Evolutionary conservation across 2,329 filamentous ascomycete genomes (phyloP).

Genomic region (Emergomyces pasteurianus): DNA sequence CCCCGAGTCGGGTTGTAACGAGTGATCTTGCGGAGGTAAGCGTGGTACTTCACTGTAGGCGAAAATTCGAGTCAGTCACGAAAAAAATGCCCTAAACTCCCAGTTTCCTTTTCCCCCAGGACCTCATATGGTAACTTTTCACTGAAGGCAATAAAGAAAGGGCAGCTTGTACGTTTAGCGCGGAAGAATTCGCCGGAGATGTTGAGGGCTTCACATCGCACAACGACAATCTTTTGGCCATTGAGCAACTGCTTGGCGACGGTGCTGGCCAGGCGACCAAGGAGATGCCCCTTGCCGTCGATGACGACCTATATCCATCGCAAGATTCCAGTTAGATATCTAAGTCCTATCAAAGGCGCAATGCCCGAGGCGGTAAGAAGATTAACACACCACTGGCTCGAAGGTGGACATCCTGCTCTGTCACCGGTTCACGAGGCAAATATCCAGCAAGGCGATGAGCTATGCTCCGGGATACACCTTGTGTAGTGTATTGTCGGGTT

Average conservation of each 20-base stretch:
- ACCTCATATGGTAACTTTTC: constrained; percentile 8
- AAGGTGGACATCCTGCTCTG: constrained; percentile 52
- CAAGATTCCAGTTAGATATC: constrained; percentile 22
- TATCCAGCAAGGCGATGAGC: constrained; percentile 30
- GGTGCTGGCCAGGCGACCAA: constrained; percentile 95
- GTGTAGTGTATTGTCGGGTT: constrained; percentile 35
- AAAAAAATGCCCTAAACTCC: constrained; percentile 1
- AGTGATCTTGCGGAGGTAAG: constrained; percentile 99
- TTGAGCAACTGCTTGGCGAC: constrained; percentile 98
- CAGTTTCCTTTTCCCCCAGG: constrained; percentile 3
- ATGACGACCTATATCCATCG: constrained; percentile 72
- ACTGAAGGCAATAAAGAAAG: constrained; percentile 7
- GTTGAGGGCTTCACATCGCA: constrained; percentile 98
- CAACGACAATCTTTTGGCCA: constrained; percentile 98
- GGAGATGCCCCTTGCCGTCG: constrained; percentile 99
- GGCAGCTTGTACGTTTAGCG: constrained; percentile 82
- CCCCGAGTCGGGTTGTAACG: constrained; percentile 98
- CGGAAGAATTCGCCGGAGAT: constrained; percentile 99
- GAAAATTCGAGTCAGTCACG: constrained; percentile 35
- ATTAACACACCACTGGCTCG: constrained; percentile 50
- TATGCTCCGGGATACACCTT: constrained; percentile 30
- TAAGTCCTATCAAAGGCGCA: constrained; percentile 4
- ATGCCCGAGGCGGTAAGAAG: constrained; percentile 5
- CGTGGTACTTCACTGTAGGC: constrained; percentile 93
- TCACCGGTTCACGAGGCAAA: constrained; percentile 31